Evolutionary conservation across 441 rosid species (phyloP), one percentile per base, ranked within the genome.

Genomic region (Adansonia grandidieri): DNA sequence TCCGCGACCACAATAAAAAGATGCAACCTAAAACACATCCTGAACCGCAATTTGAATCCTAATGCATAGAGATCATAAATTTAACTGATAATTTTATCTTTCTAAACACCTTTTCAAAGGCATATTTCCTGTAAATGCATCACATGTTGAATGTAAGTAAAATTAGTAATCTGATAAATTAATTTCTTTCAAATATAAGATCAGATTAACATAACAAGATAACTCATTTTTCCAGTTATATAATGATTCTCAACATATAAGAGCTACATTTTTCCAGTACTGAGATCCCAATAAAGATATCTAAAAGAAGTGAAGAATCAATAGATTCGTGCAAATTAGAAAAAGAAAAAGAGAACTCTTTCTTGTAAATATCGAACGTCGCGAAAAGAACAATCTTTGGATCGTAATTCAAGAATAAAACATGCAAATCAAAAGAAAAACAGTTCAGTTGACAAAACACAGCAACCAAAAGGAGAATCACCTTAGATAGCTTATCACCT

Each of bases 401-500:
- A 80, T 61, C 9, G n/a, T 68, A 60, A 58, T 50, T 68, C 50
- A 69, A 24, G 28, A 24, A 24, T 24, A 24, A 24, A 24, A 24
- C 28, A 56, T 11, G 22, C 61, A 63, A 63, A 63, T 63, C 45
- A 28, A n/a, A 24, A 32, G 68, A 17, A 63, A 63, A 67, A 28
- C 63, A 24, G 17, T 45, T 22, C 11, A 37, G 5, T 37, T 37
- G 3, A 37, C 42, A 37, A 51, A 51, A 51, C 56, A 5, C 56
- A 51, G 5, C 17, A 51, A 51, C 56, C 56, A 51, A 51, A 54
- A 54, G 5, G 13, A n/a, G 5, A n/a, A 54, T 48, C 47, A 91
- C 95, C 98, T 89, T 85, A 56, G 88, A 80, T 14, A 84, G 86
- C 74, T 82, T 86, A 79, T 92, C 97, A 64, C 90, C 93, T 10